Conservation (phyloP, 129 eudicot genomes). For the Sambucus nigra region DNA sequence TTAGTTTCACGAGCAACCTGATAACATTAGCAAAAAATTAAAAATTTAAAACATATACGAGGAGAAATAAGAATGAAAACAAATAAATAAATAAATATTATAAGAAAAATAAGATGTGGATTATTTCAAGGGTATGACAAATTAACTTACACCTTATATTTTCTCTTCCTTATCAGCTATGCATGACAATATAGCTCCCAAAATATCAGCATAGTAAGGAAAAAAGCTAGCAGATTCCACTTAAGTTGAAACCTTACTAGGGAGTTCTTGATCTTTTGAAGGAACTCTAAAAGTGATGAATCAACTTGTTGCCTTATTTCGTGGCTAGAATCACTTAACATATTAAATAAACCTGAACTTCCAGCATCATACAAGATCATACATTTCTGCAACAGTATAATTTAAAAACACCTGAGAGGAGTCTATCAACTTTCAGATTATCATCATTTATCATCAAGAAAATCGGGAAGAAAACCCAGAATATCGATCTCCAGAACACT, state of each 20-base stretch:
- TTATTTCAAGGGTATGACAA: neutral
- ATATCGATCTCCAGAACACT: conserved; percentile 97
- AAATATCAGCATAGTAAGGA: conserved; percentile 93
- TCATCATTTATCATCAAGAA: conserved; percentile 81
- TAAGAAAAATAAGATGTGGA: neutral
- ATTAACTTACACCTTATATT: conserved; percentile 72
- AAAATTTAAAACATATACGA: neutral
- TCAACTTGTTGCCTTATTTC: conserved; percentile 98
- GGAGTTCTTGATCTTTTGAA: conserved; percentile 91
- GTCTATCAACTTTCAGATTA: conserved; percentile 18
- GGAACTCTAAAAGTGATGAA: conserved; percentile 93
- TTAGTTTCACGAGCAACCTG: conserved; percentile 61
- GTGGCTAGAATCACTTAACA: conserved; percentile 96
- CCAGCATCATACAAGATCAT: conserved; percentile 13
- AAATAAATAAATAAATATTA: neutral
- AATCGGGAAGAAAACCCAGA: conserved; percentile 98
- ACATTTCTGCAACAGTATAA: conserved; percentile 11
- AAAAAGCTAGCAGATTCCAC: conserved; percentile 5
- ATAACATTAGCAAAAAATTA: neutral
- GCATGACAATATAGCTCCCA: conserved; percentile 94
- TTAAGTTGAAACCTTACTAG: conserved; percentile 46
- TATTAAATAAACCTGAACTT: conserved; percentile 82
- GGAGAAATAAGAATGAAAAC: neutral
- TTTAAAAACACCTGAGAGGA: conserved; percentile 9
- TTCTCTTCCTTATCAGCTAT: conserved; percentile 95